A percentile compares a stretch with the other conserved stretches of the same genome.
These are phyloP conservation scores for Chlorella vulgaris DNA, from an alignment of 139 green algal species.

Conservation along the genomic window DNA sequence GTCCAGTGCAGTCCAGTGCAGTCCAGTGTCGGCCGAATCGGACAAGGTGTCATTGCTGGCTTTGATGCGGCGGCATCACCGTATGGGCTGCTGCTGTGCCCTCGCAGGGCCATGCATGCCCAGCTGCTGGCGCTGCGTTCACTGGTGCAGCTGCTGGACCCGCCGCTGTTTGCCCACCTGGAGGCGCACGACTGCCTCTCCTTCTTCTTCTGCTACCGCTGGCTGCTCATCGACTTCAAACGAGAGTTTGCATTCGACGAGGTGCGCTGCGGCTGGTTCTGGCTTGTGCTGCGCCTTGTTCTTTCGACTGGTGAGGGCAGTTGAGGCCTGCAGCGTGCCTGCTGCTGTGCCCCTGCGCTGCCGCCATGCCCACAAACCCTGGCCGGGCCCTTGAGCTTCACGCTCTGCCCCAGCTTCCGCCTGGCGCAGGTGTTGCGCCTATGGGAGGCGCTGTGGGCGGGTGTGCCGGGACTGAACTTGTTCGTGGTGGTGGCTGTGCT, in stretches of 20 bases:
- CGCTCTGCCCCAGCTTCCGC: neutral
- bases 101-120: conserved; percentile 75
- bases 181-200: conserved; percentile 68
- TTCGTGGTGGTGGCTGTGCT: conserved; percentile 84
- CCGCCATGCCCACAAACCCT: too few relatives aligned
- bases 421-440: conserved; percentile 72
- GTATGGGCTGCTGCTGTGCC: too few relatives aligned
- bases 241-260: conserved; percentile 85
- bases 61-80: too few relatives aligned
- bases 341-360: too few relatives aligned
- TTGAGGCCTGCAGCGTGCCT: too few relatives aligned
- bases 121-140: conserved; percentile 78
- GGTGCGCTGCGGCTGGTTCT: conserved; percentile 23
- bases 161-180: conserved; percentile 76
- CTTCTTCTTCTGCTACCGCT: conserved; percentile 93
- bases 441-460: conserved; percentile 89
- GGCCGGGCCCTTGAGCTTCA: too few relatives aligned
- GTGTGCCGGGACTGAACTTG: conserved; percentile 79
- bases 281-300: neutral
- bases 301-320: neutral
- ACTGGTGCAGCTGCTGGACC: conserved; percentile 83
- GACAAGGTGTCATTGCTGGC: too few relatives aligned
- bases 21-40: too few relatives aligned
- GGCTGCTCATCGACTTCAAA: conserved; percentile 94
- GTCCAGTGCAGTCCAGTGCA: too few relatives aligned